phyloP scores from a whole-genome alignment of 495 filamentous ascomycete species.

The Trichoderma orchidacearum region DNA sequence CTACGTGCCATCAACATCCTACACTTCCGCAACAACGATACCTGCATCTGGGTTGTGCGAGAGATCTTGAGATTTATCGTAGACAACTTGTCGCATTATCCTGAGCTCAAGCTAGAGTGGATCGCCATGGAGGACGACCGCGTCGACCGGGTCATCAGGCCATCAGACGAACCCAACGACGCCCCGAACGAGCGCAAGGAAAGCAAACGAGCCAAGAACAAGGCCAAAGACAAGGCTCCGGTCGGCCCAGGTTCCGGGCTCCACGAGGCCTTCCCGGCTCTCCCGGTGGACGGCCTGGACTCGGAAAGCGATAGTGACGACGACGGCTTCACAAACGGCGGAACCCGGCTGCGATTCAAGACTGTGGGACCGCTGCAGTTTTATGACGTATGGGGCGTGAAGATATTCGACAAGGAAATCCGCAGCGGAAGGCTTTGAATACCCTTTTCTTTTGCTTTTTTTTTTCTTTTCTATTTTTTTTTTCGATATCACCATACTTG shows the following conservation, averaged over 20 bases:
- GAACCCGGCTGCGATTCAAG: constrained; percentile 14
- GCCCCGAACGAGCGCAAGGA: constrained; percentile 11
- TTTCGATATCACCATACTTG: too few species aligned
- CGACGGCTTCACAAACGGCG: constrained; percentile 8
- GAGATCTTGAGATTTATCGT: constrained; percentile 38
- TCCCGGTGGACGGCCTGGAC: constrained; percentile 8
- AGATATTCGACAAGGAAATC: constrained; percentile 39
- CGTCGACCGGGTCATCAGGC: constrained; percentile 28
- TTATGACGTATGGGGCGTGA: constrained; percentile 30
- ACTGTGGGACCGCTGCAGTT: constrained; percentile 24
- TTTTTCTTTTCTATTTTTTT: not conserved
- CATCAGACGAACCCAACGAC: constrained; percentile 10
- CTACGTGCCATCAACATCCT: constrained; percentile 41
- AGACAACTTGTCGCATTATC: constrained; percentile 38
- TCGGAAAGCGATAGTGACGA: constrained; percentile 24
- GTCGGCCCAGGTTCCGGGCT: not conserved
- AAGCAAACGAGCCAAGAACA: constrained; percentile 11
- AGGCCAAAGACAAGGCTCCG: constrained; percentile 16
- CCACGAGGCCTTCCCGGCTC: constrained; percentile 7
- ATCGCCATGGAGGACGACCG: constrained; percentile 31
- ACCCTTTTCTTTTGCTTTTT: not conserved
- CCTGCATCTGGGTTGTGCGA: constrained; percentile 28
- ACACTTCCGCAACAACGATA: constrained; percentile 35
- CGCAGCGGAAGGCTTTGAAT: constrained; percentile 19
- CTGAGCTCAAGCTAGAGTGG: constrained; percentile 37